Conservation (phyloP, 2,329 filamentous ascomycete species). For the Chaetomium sp. region DNA sequence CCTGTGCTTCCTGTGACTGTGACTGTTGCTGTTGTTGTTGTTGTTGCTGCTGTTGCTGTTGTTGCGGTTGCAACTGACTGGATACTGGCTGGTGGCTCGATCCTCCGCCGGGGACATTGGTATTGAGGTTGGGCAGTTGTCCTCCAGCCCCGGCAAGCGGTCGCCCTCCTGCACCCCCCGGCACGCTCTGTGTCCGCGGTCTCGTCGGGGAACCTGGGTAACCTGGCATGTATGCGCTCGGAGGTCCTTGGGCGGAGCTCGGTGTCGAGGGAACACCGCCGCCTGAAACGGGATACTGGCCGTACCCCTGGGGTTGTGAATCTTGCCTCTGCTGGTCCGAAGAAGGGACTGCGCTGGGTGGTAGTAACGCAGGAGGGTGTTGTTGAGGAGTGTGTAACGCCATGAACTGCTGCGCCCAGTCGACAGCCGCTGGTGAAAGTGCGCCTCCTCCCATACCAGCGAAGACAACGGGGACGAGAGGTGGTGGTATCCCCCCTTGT, state of each 20-base stretch:
- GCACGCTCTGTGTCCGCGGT: conserved; percentile 44
- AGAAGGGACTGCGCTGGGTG: conserved; percentile 42
- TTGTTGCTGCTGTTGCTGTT: conserved; percentile 29
- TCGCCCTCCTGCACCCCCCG: conserved; percentile 33
- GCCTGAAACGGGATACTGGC: conserved; percentile 35
- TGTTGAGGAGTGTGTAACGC: conserved; percentile 41
- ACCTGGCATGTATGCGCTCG: conserved; percentile 34
- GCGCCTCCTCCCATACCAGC: conserved; percentile 61
- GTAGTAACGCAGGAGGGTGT: conserved; percentile 45
- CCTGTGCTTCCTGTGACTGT: conserved; percentile 48
- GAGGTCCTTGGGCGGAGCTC: conserved; percentile 34
- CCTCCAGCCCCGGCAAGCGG: conserved; percentile 29
- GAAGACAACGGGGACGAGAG: conserved; percentile 70
- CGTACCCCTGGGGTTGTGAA: conserved; percentile 38
- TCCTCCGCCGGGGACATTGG: conserved; percentile 35
- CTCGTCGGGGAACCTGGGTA: conserved; percentile 47
- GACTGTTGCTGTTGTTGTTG: conserved; percentile 38
- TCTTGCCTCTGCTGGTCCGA: conserved; percentile 51
- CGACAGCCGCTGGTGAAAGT: conserved; percentile 54
- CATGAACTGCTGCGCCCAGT: conserved; percentile 64
- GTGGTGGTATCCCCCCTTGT: conserved; percentile 63
- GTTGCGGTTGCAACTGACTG: conserved; percentile 44
- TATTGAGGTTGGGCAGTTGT: conserved; percentile 40
- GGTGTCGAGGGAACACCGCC: conserved; percentile 39
- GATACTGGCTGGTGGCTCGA: conserved; percentile 43